Percentiles rank a stretch among this genome's conserved stretches.
These are phyloP conservation scores for Ophiostoma angusticollis DNA, from an alignment of 2,329 filamentous ascomycete species.

Conservation along the genomic window DNA sequence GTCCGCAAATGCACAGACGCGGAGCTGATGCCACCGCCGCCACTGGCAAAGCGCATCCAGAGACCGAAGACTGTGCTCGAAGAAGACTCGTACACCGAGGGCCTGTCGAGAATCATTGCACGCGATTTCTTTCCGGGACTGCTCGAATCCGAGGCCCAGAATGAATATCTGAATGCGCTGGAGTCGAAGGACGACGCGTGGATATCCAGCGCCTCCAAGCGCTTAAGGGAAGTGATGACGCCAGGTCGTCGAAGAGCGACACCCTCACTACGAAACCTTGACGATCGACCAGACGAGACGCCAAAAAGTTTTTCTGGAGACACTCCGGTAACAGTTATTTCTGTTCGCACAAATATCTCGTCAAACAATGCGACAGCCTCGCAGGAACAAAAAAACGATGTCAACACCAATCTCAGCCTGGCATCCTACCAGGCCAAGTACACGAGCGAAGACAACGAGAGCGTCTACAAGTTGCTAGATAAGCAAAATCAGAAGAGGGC, in stretches of 20 bases:
- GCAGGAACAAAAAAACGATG: conserved; percentile 26
- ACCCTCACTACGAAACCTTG: neutral
- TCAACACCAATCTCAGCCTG: conserved; percentile 69
- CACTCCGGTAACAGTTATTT: conserved; percentile 51
- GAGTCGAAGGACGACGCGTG: conserved; percentile 75
- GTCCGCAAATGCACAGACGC: conserved; percentile 54
- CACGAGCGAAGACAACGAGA: conserved; percentile 96
- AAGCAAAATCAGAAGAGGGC: conserved; percentile 75
- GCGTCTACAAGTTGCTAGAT: conserved; percentile 85
- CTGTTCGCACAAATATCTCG: neutral
- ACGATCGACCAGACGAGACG: conserved; percentile 30
- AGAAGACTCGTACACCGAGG: conserved; percentile 85
- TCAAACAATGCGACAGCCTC: neutral
- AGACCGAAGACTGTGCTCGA: conserved; percentile 77
- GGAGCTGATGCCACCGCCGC: conserved; percentile 79
- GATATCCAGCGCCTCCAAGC: conserved; percentile 69
- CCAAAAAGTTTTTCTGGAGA: conserved; percentile 57
- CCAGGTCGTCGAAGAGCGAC: conserved; percentile 39
- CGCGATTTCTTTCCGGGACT: conserved; percentile 95
- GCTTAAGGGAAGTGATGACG: conserved; percentile 68
- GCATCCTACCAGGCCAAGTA: conserved; percentile 82
- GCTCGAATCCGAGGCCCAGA: conserved; percentile 70
- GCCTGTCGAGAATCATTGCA: conserved; percentile 85
- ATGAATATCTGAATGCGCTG: conserved; percentile 83
- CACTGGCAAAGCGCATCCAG: conserved; percentile 77